Percentiles rank a stretch among this genome's conserved stretches.
Evolutionary conservation across 768 basidiomycete species (phyloP).

Genomic region (Pleurotus sapidus): DNA sequence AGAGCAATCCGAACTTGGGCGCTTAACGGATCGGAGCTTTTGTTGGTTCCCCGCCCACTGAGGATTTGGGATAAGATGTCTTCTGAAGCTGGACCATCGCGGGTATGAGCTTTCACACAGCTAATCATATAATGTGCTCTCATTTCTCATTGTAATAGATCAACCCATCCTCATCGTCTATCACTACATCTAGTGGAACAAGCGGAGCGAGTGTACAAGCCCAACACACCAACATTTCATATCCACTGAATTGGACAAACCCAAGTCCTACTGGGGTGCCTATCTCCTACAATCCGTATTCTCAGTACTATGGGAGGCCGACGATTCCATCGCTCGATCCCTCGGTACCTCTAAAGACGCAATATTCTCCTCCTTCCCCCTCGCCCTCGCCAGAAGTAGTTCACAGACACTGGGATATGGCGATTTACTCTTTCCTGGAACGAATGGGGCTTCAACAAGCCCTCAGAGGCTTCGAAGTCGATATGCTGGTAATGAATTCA

Average conservation of each 20-base stretch:
- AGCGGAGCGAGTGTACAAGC: not conserved
- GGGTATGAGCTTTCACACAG: not conserved
- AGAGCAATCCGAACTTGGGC: not conserved
- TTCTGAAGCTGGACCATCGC: slow-evolving; percentile 37
- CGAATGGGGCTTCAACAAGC: slow-evolving; percentile 57
- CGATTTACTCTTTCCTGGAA: slow-evolving; percentile 50
- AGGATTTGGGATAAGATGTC: slow-evolving; percentile 41
- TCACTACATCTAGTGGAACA: no score
- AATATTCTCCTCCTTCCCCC: slow-evolving; percentile 27
- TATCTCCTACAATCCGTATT: not conserved
- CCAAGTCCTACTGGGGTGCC: not conserved
- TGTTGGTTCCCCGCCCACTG: not conserved
- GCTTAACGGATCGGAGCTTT: not conserved
- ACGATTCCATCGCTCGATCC: not conserved
- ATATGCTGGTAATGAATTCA: slow-evolving; percentile 66
- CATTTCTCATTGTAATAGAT: no score
- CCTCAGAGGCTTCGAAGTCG: slow-evolving; percentile 61
- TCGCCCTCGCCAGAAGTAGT: slow-evolving; percentile 33
- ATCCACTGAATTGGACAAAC: not conserved
- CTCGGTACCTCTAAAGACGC: slow-evolving; percentile 9
- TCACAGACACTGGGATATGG: slow-evolving; percentile 61
- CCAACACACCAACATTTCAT: not conserved
- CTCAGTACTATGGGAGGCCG: not conserved
- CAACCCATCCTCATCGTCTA: no score
- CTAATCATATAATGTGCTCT: not conserved